Conservation (phyloP, 2,329 filamentous ascomycete species). For the Cladosporium sp. region DNA sequence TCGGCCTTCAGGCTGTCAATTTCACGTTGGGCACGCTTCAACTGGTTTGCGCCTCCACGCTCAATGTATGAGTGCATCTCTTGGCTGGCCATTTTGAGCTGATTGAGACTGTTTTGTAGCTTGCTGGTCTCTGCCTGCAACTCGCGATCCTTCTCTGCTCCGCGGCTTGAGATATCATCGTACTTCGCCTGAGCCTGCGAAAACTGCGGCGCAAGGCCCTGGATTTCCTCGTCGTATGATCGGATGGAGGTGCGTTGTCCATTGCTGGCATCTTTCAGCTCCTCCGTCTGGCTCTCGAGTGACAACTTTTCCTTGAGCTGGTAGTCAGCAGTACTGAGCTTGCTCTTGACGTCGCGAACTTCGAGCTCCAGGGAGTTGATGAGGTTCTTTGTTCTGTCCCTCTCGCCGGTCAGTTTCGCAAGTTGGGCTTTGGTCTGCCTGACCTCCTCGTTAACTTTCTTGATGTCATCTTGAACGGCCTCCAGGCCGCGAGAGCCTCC, state of each 20-base stretch:
- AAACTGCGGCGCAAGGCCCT: constrained; percentile 70
- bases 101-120: constrained; percentile 69
- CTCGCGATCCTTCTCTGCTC: constrained; percentile 67
- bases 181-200: constrained; percentile 69
- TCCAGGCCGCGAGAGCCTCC: constrained; percentile 67
- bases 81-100: constrained; percentile 68
- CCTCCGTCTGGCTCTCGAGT: constrained; percentile 67
- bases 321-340: constrained; percentile 64
- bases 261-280: constrained; percentile 63
- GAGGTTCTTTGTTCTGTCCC: constrained; percentile 65
- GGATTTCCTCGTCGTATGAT: constrained; percentile 67
- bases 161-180: constrained; percentile 70
- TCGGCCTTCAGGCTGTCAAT: constrained; percentile 64
- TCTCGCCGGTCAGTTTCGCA: constrained; percentile 63
- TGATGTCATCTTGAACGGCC: constrained; percentile 76
- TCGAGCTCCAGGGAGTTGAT: constrained; percentile 70
- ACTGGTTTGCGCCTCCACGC: constrained; percentile 66
- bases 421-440: constrained; percentile 61
- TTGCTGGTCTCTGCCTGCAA: constrained; percentile 67
- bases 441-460: constrained; percentile 62
- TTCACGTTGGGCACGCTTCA: constrained; percentile 65
- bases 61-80: constrained; percentile 79
- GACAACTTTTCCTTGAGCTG: constrained; percentile 78
- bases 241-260: constrained; percentile 68
- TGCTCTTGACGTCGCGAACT: constrained; percentile 68